phyloP scores from a whole-genome alignment of 495 filamentous ascomycete species.

The Barbatosphaeria neglecta region DNA sequence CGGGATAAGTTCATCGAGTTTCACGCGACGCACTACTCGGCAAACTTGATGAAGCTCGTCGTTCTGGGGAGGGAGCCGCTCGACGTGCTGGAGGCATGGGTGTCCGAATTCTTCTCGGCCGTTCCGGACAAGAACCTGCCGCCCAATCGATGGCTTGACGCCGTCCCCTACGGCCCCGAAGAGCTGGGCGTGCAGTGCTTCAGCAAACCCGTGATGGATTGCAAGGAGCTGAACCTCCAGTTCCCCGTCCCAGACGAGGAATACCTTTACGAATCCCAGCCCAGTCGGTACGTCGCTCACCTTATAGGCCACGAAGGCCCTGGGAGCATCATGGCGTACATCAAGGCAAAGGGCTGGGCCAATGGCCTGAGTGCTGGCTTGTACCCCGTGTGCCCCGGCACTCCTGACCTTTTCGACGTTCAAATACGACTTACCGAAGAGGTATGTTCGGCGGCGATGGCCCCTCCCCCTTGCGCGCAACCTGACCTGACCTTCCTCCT shows the following conservation, averaged over 20 bases:
- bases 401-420: constrained; percentile 67
- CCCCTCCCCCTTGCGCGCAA: not conserved
- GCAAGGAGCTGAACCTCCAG: constrained; percentile 66
- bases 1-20: constrained; percentile 92
- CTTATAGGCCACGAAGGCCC: constrained; percentile 95
- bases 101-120: constrained; percentile 69
- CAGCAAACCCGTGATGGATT: constrained; percentile 95
- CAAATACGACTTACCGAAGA: constrained; percentile 77
- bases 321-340: constrained; percentile 87
- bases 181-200: constrained; percentile 73
- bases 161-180: constrained; percentile 53
- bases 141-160: constrained; percentile 69
- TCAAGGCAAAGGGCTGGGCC: constrained; percentile 93
- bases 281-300: constrained; percentile 83
- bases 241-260: constrained; percentile 92
- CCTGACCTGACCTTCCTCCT: not conserved
- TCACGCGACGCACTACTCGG: constrained; percentile 82
- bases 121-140: constrained; percentile 77
- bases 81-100: constrained; percentile 83
- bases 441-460: constrained; percentile 35
- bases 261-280: constrained; percentile 66
- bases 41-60: constrained; percentile 92
- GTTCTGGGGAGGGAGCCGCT: constrained; percentile 80
- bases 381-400: constrained; percentile 66
- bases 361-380: constrained; percentile 75